Evolutionary conservation across 73 alveolate species (phyloP), one percentile per base, ranked within the genome.

Genomic region (Durusdinium trenchii): DNA sequence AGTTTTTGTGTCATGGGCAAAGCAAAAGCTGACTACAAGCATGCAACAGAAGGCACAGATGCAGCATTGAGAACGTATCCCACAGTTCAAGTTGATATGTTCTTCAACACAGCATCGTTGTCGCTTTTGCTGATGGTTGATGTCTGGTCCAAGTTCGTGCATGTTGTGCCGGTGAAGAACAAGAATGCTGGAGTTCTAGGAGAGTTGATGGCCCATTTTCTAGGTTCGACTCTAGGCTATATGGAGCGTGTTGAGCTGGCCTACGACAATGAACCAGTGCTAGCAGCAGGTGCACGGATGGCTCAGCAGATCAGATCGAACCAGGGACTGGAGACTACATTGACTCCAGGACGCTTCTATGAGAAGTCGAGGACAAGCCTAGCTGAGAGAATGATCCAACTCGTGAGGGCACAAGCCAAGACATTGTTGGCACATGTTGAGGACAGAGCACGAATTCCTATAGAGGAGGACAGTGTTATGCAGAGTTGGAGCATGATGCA

Each of bases 221-320:
- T 78, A 3, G n/a, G n/a, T n/a, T 14, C 62, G 0, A 46, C 1
- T 9, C 61, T 78, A 10, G 42, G 42, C 28, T 78, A 76, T 42
- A 26, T 28, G 6, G 89, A 78, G 4, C 5, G 3, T 0, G 45
- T 78, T 23, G 89, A 78, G 61, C 28, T 78, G 38, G 10, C 45
- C 30, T 78, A 5, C 46, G 89, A 78, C 89, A 43, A 78, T 43
- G 89, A 78, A 28, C 89, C 89, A 46, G 89, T 78, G 0, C 12
- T 78, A 20, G 61, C 89, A 45, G 89, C 89, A 0, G 89, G 89
- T 1, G 47, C 46, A 43, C 43, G 6, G 20, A 28, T 45, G 0
- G 61, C 89, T 16, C 57, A 78, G 38, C 9, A 3, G 12, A 78
- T 78, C 62, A 3, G 89, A 5, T 12, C 89, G 18, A 46, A 23